Evolutionary conservation across 73 alveolate species (phyloP).

Genomic region (Breviolum minutum): DNA sequence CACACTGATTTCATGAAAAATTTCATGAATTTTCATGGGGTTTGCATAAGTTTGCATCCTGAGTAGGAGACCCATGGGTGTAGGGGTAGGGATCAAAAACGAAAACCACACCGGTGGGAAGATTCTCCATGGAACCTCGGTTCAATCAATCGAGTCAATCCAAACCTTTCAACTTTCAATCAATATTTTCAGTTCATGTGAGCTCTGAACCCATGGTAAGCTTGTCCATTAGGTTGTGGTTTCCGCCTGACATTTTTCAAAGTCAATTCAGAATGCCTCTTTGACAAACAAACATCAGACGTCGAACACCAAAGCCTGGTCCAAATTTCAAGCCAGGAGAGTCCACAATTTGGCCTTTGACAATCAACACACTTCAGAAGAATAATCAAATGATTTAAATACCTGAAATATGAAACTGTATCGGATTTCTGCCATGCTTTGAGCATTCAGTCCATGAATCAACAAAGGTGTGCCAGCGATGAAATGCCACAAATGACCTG

Average conservation of each 20-base stretch:
- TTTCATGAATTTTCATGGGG: not conserved
- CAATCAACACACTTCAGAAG: not conserved
- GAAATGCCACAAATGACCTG: constrained; percentile 84
- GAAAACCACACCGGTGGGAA: constrained; percentile 88
- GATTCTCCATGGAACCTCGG: constrained; percentile 69
- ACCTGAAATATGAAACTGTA: not conserved
- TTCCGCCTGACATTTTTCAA: constrained; percentile 9
- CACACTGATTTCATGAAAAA: not conserved
- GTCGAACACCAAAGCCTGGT: not conserved
- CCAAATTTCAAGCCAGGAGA: constrained; percentile 88
- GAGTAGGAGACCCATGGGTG: constrained; percentile 32
- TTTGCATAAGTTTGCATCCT: not conserved
- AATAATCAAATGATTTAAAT: too few species aligned
- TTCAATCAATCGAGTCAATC: not conserved
- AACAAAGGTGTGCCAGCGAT: constrained; percentile 93
- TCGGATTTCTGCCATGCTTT: not conserved
- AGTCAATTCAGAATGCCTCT: not conserved
- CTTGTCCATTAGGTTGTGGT: constrained; percentile 85
- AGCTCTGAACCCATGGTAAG: constrained; percentile 56
- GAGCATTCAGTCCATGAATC: constrained; percentile 43
- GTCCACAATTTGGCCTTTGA: constrained; percentile 84
- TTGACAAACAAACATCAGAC: not conserved
- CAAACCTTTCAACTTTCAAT: too few species aligned
- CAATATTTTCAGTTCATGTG: not conserved
- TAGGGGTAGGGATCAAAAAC: constrained; percentile 90